Evolutionary conservation across 2,329 filamentous ascomycete species (phyloP).

Genomic region (Tolypocladium capitatum): DNA sequence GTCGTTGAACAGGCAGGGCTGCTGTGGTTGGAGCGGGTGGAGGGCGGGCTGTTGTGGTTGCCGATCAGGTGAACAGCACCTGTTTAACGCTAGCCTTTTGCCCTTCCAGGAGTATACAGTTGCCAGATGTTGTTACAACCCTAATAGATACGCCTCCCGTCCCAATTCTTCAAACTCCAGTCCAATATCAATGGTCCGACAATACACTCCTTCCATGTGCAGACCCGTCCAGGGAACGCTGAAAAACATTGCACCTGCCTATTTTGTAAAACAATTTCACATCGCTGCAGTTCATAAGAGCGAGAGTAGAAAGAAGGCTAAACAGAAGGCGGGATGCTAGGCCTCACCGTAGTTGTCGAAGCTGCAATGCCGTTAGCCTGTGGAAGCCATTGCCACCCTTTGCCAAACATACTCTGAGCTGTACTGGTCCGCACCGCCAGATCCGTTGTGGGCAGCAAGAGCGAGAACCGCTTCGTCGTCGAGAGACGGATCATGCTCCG

Average conservation of each 20-base stretch:
- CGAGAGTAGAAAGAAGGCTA: not conserved
- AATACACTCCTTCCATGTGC: not conserved
- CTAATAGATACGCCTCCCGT: not conserved
- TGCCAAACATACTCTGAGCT: constrained; percentile 25
- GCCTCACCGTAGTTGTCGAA: constrained; percentile 28
- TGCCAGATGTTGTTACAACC: not conserved
- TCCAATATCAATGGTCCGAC: not conserved
- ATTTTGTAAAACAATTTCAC: not conserved
- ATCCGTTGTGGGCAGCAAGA: constrained; percentile 29
- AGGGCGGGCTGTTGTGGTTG: not conserved
- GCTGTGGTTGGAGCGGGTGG: too few relatives aligned
- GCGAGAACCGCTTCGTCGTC: constrained; percentile 37
- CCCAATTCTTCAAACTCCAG: not conserved
- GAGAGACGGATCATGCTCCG: constrained; percentile 20
- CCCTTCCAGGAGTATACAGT: not conserved
- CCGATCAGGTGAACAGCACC: not conserved
- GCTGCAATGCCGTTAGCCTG: constrained; percentile 9
- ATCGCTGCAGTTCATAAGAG: not conserved
- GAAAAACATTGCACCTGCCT: not conserved
- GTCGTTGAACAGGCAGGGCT: not conserved
- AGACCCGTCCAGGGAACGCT: not conserved
- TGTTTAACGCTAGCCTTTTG: not conserved
- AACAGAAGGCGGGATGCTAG: constrained; percentile 10
- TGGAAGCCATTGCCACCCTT: not conserved
- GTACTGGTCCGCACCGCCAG: constrained; percentile 24